Evolutionary conservation across 2,329 filamentous ascomycete genomes (phyloP).

Genomic region (Xylariomycetidae sp.): DNA sequence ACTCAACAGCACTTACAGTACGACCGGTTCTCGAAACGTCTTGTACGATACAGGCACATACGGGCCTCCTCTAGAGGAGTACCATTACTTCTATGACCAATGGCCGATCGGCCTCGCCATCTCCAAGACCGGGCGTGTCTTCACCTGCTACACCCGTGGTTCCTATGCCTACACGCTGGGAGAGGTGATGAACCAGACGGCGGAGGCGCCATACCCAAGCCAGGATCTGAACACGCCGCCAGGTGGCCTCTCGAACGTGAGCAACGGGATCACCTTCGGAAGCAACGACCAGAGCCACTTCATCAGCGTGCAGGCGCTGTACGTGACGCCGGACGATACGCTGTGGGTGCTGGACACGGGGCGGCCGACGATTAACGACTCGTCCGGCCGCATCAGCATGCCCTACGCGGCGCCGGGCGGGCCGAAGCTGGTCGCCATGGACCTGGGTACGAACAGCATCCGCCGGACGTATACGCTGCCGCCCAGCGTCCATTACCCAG

Average conservation of each 20-base stretch:
- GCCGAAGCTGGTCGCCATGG: conserved; percentile 37
- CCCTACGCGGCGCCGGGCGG: conserved; percentile 38
- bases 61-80: conserved; percentile 39
- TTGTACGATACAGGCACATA: conserved; percentile 41
- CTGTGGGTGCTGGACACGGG: conserved; percentile 40
- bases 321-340: conserved; percentile 37
- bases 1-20: conserved; percentile 10
- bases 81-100: conserved; percentile 41
- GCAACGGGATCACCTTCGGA: conserved; percentile 36
- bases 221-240: conserved; percentile 29
- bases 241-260: conserved; percentile 22
- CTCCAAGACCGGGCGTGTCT: conserved; percentile 35
- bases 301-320: conserved; percentile 38
- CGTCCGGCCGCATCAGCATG: conserved; percentile 30
- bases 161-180: conserved; percentile 40
- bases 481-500: conserved; percentile 34
- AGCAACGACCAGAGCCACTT: conserved; percentile 34
- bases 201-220: conserved; percentile 39
- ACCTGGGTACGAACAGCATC: conserved; percentile 31
- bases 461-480: conserved; percentile 36
- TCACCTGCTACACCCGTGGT: conserved; percentile 40
- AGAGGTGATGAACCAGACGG: conserved; percentile 39
- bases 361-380: conserved; percentile 34
- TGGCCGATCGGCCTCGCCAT: conserved; percentile 40
- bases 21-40: conserved; percentile 17